A percentile compares a stretch with the other conserved stretches of the same genome.
Evolutionary conservation across 2,329 filamentous ascomycete species (phyloP).

Genomic region (Talaromyces sp.): DNA sequence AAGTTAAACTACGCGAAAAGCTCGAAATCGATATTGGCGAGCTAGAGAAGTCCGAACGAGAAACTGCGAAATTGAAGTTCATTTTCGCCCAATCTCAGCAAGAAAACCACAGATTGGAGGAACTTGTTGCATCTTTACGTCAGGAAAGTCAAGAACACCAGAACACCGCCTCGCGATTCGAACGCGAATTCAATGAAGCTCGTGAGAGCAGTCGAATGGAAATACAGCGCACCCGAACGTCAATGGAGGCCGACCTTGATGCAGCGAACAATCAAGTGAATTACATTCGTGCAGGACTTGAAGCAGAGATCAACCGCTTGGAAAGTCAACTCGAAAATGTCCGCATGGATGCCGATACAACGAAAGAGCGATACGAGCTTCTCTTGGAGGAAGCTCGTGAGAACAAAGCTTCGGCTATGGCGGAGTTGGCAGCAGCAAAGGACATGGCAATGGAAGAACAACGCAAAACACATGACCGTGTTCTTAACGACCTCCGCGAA

Average conservation of each 20-base stretch:
- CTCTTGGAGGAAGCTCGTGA: conserved; percentile 76
- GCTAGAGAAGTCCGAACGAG: conserved; percentile 68
- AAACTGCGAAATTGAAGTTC: conserved; percentile 73
- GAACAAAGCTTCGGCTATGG: conserved; percentile 60
- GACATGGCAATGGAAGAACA: conserved; percentile 56
- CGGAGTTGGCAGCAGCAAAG: conserved; percentile 52
- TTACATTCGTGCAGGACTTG: conserved; percentile 73
- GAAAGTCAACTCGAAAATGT: conserved; percentile 73
- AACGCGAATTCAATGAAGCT: conserved; percentile 81
- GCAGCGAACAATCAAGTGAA: conserved; percentile 82
- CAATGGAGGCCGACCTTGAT: conserved; percentile 79
- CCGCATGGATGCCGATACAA: conserved; percentile 74
- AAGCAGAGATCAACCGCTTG: conserved; percentile 70
- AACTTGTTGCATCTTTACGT: conserved; percentile 49
- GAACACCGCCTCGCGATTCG: conserved; percentile 63
- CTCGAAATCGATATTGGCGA: conserved; percentile 60
- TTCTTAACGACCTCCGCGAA: conserved; percentile 69
- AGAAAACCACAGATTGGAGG: conserved; percentile 62
- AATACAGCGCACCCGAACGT: conserved; percentile 72
- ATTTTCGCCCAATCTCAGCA: conserved; percentile 65
- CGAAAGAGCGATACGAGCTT: conserved; percentile 77
- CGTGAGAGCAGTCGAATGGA: conserved; percentile 75
- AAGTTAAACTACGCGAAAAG: conserved; percentile 61
- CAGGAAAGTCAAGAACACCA: conserved; percentile 66
- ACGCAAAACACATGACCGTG: conserved; percentile 65